Conservation (phyloP, 2,329 filamentous ascomycete species). For the Fusarium tuaranense region DNA sequence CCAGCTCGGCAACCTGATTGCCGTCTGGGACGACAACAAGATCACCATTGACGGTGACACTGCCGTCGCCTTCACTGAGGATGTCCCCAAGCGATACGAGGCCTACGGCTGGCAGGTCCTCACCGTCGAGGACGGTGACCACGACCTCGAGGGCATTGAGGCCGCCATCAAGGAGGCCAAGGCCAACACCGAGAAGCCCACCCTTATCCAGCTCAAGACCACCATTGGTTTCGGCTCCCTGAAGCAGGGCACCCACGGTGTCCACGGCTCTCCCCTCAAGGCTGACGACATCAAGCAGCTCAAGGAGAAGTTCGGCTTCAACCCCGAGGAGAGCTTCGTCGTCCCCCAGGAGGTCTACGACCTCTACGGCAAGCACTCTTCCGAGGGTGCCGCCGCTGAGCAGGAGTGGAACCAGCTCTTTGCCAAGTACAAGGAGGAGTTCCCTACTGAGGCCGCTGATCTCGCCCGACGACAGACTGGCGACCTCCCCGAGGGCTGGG, state of each 20-base stretch:
- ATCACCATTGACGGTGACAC: slow-evolving; percentile 96
- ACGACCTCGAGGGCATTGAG: slow-evolving; percentile 89
- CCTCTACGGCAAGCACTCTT: slow-evolving; percentile 84
- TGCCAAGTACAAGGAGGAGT: slow-evolving; percentile 83
- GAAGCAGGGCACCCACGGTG: slow-evolving; percentile 92
- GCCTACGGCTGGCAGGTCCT: slow-evolving; percentile 95
- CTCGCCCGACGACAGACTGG: slow-evolving; percentile 82
- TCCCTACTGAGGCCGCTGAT: slow-evolving; percentile 84
- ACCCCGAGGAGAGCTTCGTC: slow-evolving; percentile 91
- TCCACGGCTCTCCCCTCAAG: slow-evolving; percentile 97
- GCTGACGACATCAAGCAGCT: slow-evolving; percentile 92
- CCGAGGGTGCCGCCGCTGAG: slow-evolving; percentile 89
- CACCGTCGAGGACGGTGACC: slow-evolving; percentile 87
- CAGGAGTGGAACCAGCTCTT: slow-evolving; percentile 96
- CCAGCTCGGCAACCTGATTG: slow-evolving; percentile 97
- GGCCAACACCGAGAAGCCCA: slow-evolving; percentile 94
- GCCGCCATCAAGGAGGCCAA: slow-evolving; percentile 87
- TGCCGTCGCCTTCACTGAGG: slow-evolving; percentile 96
- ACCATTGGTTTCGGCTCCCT: slow-evolving; percentile 97
- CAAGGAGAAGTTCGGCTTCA: slow-evolving; percentile 96
- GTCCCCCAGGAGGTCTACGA: slow-evolving; percentile 97
- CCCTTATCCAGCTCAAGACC: slow-evolving; percentile 95
- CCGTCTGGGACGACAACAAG: slow-evolving; percentile 98
- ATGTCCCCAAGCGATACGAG: slow-evolving; percentile 94
- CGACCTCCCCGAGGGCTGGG: slow-evolving; percentile 94